phyloP scores from a whole-genome alignment of 495 filamentous ascomycete species.

The Penicillium lividum region DNA sequence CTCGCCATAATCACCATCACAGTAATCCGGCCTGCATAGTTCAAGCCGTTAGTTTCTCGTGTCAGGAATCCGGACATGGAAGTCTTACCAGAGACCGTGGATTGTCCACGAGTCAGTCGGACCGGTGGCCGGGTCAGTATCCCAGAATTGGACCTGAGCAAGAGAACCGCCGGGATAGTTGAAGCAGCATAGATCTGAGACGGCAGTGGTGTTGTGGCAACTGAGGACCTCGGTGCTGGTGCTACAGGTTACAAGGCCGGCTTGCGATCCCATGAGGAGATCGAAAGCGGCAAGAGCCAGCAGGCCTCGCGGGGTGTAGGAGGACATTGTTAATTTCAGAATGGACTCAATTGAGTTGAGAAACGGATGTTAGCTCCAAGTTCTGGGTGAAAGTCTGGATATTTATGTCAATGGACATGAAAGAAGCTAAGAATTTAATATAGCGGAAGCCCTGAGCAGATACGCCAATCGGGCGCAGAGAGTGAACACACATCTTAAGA shows the following conservation, averaged over 20 bases:
- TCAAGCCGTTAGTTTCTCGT: neutral
- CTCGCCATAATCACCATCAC: conserved; percentile 69
- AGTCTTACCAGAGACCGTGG: conserved; percentile 67
- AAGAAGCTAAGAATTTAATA: neutral
- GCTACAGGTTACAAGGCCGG: conserved; percentile 23
- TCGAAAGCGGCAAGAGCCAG: conserved; percentile 27
- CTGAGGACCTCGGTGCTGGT: conserved; percentile 26
- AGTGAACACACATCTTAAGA: neutral
- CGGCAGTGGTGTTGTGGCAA: conserved; percentile 32
- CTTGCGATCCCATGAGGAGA: conserved; percentile 17
- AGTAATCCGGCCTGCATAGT: conserved; percentile 62
- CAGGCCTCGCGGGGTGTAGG: conserved; percentile 13
- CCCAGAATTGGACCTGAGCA: conserved; percentile 79
- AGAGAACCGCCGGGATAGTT: conserved; percentile 70
- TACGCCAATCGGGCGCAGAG: neutral
- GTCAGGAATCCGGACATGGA: no score
- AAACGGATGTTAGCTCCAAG: neutral
- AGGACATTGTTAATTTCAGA: neutral
- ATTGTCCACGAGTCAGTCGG: conserved; percentile 73
- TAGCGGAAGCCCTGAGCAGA: neutral
- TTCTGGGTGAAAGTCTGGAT: neutral
- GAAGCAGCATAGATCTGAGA: conserved; percentile 66
- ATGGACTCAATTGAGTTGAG: neutral
- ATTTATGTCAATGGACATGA: neutral
- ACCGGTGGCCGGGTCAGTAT: conserved; percentile 60